Conservation (phyloP, 371 early-diverging fungal genomes). For the Mucor sp. region DNA sequence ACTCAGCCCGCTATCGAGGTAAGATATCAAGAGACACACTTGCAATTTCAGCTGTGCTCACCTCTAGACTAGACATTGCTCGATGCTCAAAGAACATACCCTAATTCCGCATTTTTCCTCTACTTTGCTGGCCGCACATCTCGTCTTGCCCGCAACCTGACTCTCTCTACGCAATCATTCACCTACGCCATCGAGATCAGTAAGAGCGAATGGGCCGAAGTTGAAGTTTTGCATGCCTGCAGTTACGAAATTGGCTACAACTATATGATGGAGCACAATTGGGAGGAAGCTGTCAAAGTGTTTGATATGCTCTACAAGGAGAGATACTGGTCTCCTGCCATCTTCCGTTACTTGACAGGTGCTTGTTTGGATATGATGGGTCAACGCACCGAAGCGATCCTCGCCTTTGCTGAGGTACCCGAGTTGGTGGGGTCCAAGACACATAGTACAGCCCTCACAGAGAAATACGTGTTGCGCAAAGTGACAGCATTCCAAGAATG, state of each 20-base stretch:
- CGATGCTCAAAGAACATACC: slow-evolving; percentile 61
- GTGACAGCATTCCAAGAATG: slow-evolving; percentile 53
- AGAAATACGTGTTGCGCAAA: slow-evolving; percentile 59
- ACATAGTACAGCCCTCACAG: slow-evolving; percentile 50
- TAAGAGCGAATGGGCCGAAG: slow-evolving; percentile 56
- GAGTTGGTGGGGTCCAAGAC: slow-evolving; percentile 45
- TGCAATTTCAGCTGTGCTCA: neutral
- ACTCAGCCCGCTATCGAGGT: slow-evolving; percentile 62
- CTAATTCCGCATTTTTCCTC: slow-evolving; percentile 65
- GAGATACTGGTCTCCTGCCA: slow-evolving; percentile 63
- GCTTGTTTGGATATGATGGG: slow-evolving; percentile 58
- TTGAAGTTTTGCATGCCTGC: slow-evolving; percentile 50
- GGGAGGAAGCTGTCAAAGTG: slow-evolving; percentile 54
- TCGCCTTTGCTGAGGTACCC: slow-evolving; percentile 49
- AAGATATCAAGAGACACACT: neutral
- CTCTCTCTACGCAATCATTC: slow-evolving; percentile 51
- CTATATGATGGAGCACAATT: slow-evolving; percentile 57
- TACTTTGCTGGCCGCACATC: slow-evolving; percentile 65
- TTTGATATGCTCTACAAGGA: slow-evolving; percentile 59
- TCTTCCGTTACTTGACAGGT: slow-evolving; percentile 62
- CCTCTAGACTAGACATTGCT: slow-evolving; percentile 38
- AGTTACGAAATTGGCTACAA: slow-evolving; percentile 66
- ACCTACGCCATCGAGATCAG: slow-evolving; percentile 54
- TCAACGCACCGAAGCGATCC: slow-evolving; percentile 50
- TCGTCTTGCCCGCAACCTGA: slow-evolving; percentile 52